Base-by-base conservation (phyloP, 1,284 basidiomycete species). In the Ustilago xerochloae region DNA sequence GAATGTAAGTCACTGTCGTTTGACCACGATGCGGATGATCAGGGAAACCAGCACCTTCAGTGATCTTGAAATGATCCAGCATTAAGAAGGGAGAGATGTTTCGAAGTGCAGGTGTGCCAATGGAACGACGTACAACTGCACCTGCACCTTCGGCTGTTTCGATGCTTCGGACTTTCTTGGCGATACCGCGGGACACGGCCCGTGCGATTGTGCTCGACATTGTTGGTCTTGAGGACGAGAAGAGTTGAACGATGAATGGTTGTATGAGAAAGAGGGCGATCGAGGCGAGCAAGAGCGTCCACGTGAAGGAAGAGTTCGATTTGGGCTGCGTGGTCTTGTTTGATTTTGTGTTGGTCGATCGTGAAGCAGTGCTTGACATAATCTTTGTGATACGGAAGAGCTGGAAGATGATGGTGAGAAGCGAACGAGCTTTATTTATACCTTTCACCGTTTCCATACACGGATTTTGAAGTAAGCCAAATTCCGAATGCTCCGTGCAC, bases 1-100 rank as follows among this genome's bases (percentile, higher is more conserved):
- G 87, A 89, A 97, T 91, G 84, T 95, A 96, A 0, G 94, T 95
- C 1, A 88, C 83, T 0, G 87, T 87, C 4, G 81, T 64, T 67
- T 72, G 55, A 8, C 75, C 77, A 1, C 77, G 46, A 84, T 96
- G 93, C 2, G 93, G 93, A 77, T 96, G 94, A 81, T 96, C 86
- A 0, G 87, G 85, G 78, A 89, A 89, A 1, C 87, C 88, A 18
- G 86, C 84, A 13, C 87, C 87, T 33, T 83, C 81, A 2, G 16
- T 89, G 57, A 87, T 83, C 87, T 89, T 90, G 66, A 73, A 66
- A 6, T 76, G 64, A 36, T 38, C 68, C 20, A 72, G 63, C 91
- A 97, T 92, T 57, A 98, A 87, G 87, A 97, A 97, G 0, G 94
- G 95, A 0, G 91, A 91, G 47, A 97, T 86, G 83, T 94, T 97